Base-by-base conservation (phyloP, 371 early-diverging fungal genomes). In the Actinomucor elegans region DNA sequence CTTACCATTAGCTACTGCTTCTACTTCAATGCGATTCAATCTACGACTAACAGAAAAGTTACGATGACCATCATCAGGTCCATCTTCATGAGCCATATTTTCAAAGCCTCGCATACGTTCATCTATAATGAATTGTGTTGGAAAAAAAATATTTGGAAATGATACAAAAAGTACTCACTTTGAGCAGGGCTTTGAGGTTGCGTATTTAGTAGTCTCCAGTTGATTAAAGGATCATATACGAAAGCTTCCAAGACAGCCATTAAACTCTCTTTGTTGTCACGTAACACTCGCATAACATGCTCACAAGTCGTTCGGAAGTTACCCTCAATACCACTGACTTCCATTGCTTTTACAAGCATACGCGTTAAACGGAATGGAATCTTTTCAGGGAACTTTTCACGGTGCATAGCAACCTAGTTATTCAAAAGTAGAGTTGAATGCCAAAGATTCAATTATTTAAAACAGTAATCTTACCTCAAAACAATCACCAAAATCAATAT, bases 171-270 rank as follows among this genome's bases (percentile, higher is more conserved):
- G 31, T 64, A 66, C 69, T 67, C 61, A 48, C 64, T 71, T 49
- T 75, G 76, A 8, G 36, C 56, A 18, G 77, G 77, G 46, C 77
- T 77, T 33, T 69, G 59, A 27, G 74, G 62, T 21, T 71, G 57
- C 31, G 69, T 77, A 37, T 77, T 73, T 5, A 73, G 50, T 50
- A 77, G 61, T 52, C 93, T 83, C 98, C 97, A 96, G 55, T 95
- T 96, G 70, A 98, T 95, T 52, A 98, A 72, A 4, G 99, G 99
- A 62, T 98, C 99, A 67, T 96, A 93, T 5, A 98, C 96, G 69
- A 98, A 98, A 9, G 99, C 98, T 64, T 98, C 98, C 36, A 98
- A 71, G 2, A 98, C 97, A 37, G 99, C 99, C 98, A 98, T 97
- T 64, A 98, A 71, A 68, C 91, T 90, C 58, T 98, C 99, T 60